Evolutionary conservation across 495 filamentous ascomycete species (phyloP).

Genomic region (Articulospora tetracladia): DNA sequence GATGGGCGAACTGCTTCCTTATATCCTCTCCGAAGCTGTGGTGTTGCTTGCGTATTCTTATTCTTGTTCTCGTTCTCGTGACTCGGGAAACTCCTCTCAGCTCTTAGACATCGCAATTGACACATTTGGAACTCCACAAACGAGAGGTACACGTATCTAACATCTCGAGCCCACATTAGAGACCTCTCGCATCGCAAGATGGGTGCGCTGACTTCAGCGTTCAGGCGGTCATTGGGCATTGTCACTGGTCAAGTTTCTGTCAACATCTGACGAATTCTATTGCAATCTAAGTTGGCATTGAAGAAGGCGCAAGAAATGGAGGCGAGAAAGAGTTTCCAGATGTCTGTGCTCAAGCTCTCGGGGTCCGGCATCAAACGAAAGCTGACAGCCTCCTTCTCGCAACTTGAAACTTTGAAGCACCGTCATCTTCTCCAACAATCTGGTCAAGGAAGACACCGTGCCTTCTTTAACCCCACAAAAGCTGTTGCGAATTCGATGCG

Average conservation of each 20-base stretch:
- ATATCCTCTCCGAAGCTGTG: conserved; percentile 4
- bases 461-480: neutral
- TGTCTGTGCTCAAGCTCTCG: neutral
- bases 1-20: neutral
- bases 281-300: neutral
- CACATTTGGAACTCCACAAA: neutral
- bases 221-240: neutral
- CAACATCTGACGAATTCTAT: neutral
- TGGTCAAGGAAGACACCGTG: neutral
- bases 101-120: neutral
- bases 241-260: neutral
- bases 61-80: neutral
- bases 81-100: neutral
- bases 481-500: neutral
- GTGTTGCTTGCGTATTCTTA: no score
- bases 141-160: no score
- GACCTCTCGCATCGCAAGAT: neutral
- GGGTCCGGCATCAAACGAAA: neutral
- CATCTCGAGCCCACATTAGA: neutral
- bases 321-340: neutral
- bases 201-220: neutral
- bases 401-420: neutral
- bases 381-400: neutral
- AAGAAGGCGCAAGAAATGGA: neutral
- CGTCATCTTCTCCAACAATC: neutral